phyloP scores from a whole-genome alignment of 495 filamentous ascomycete genomes.

The Aspergillus bridgeri region DNA sequence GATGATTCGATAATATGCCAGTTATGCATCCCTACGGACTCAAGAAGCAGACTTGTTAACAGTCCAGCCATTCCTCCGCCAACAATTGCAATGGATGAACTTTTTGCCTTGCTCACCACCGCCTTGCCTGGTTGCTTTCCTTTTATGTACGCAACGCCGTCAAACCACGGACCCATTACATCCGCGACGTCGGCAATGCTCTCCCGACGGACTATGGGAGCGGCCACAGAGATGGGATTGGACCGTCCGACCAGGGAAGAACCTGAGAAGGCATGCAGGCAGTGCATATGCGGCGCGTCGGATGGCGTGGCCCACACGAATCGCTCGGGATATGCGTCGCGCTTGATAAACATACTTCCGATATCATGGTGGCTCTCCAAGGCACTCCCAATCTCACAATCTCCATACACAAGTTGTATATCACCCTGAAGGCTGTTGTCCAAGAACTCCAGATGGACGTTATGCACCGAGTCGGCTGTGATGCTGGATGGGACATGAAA shows the following conservation, averaged over 20 bases:
- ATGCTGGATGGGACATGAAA: constrained; percentile 13
- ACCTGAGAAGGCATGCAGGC: constrained; percentile 33
- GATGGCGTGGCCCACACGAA: constrained; percentile 33
- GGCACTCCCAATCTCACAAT: constrained; percentile 20
- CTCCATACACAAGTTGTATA: constrained; percentile 31
- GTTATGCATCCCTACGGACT: constrained; percentile 51
- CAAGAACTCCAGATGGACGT: constrained; percentile 28
- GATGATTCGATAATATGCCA: constrained; percentile 55
- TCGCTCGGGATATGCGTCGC: constrained; percentile 26
- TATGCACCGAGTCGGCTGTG: constrained; percentile 32
- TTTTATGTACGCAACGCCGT: constrained; percentile 61
- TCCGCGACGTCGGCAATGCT: constrained; percentile 45
- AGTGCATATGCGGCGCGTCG: constrained; percentile 27
- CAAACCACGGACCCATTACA: constrained; percentile 64
- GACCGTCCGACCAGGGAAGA: constrained; percentile 24
- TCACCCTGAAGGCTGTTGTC: constrained; percentile 25
- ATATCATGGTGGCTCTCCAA: constrained; percentile 26
- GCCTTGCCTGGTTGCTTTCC: constrained; percentile 48
- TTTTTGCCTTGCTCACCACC: constrained; percentile 50
- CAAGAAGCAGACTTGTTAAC: constrained; percentile 51
- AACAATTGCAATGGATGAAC: constrained; percentile 52
- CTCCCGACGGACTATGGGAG: constrained; percentile 20
- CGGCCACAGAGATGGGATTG: constrained; percentile 18
- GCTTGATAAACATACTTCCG: constrained; percentile 24
- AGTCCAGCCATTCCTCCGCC: constrained; percentile 68